Conservation (phyloP, 2,329 filamentous ascomycete species). For the Ilyonectria mors-panacis region DNA sequence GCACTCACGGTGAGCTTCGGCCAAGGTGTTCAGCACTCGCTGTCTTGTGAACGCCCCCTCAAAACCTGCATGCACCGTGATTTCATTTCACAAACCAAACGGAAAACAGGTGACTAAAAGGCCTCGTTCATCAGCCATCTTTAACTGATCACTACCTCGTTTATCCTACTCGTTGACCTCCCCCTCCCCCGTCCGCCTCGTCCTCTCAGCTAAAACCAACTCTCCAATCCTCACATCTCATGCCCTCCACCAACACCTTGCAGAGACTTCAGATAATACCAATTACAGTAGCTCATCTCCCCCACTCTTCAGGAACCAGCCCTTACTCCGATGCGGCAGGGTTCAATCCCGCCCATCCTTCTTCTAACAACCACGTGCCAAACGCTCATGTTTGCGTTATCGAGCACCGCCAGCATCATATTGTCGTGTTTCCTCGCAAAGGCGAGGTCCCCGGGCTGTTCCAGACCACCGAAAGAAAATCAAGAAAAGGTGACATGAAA, state of each 20-base stretch:
- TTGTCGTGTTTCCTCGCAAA: slow-evolving; percentile 2
- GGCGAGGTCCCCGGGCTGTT: slow-evolving; percentile 10
- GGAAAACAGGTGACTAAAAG: neutral
- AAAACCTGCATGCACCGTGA: neutral
- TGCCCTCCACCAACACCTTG: slow-evolving; percentile 4
- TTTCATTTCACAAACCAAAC: neutral
- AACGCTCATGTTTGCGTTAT: slow-evolving; percentile 2
- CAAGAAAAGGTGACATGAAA: slow-evolving; percentile 19
- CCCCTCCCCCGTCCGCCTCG: neutral
- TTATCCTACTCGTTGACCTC: slow-evolving; percentile 2
- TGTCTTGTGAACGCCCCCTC: neutral
- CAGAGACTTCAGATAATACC: neutral
- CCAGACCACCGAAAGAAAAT: slow-evolving; percentile 14
- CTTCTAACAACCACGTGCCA: slow-evolving; percentile 1
- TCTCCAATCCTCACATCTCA: slow-evolving; percentile 1
- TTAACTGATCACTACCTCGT: neutral
- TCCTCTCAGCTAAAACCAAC: neutral
- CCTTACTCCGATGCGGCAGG: slow-evolving; percentile 16
- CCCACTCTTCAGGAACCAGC: slow-evolving; percentile 27
- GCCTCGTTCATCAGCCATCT: slow-evolving; percentile 16
- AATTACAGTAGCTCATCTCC: slow-evolving; percentile 8
- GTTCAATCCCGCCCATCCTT: slow-evolving; percentile 5
- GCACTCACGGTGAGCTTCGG: neutral
- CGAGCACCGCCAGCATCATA: neutral
- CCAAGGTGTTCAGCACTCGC: neutral